A percentile compares a stretch with the other conserved stretches of the same genome.
Conservation (phyloP, 768 basidiomycete genomes). For the Mycena capillaripes region DNA sequence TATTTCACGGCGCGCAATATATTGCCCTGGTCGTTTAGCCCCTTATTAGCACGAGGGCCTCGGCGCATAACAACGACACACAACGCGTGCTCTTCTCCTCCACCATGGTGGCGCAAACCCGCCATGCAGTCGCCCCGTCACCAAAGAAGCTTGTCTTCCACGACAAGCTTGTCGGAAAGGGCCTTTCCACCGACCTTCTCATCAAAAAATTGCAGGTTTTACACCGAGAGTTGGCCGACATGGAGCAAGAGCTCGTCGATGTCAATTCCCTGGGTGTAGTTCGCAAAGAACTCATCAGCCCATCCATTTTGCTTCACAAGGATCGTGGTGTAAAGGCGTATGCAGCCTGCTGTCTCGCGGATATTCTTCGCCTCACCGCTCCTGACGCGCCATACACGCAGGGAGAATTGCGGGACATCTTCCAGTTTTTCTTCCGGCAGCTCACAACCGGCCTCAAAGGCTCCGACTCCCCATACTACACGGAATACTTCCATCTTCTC, state of each 20-base stretch:
- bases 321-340: slow-evolving; percentile 97
- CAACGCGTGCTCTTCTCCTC: slow-evolving; percentile 55
- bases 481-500: slow-evolving; percentile 95
- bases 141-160: slow-evolving; percentile 80
- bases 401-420: slow-evolving; percentile 92
- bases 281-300: slow-evolving; percentile 84
- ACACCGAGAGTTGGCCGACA: slow-evolving; percentile 80
- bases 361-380: slow-evolving; percentile 93
- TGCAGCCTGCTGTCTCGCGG: slow-evolving; percentile 93
- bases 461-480: slow-evolving; percentile 86
- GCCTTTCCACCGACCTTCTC: slow-evolving; percentile 83
- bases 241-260: slow-evolving; percentile 93
- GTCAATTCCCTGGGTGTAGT: slow-evolving; percentile 75
- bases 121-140: slow-evolving; percentile 65
- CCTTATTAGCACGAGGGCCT: slow-evolving; percentile 1
- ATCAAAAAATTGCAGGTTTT: slow-evolving; percentile 89
- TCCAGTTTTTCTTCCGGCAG: slow-evolving; percentile 95
- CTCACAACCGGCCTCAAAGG: slow-evolving; percentile 82
- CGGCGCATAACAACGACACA: slow-evolving; percentile 52
- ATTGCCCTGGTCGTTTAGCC: too few species aligned
- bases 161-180: slow-evolving; percentile 86
- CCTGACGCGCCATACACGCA: slow-evolving; percentile 97
- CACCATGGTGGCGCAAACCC: slow-evolving; percentile 82
- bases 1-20: too few species aligned
- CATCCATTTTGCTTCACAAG: slow-evolving; percentile 90